phyloP scores from a whole-genome alignment of 164 flowering plant genomes.

The Tinospora cordifolia region DNA sequence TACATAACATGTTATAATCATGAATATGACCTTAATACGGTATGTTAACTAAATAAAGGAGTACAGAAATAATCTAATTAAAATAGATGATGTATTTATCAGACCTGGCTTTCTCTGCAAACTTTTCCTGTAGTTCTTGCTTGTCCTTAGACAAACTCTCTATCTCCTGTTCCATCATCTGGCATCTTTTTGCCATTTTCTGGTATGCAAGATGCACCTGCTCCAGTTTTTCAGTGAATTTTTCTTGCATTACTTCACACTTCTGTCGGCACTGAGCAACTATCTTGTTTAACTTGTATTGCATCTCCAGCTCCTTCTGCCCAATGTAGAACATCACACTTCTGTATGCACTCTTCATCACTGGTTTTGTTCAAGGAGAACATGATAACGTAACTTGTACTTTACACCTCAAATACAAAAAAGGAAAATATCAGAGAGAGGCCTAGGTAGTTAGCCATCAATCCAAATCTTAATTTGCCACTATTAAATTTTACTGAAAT shows the following conservation, averaged over 20 bases:
- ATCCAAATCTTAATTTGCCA: neutral
- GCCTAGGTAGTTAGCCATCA: neutral
- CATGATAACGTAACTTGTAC: neutral
- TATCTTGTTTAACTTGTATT: slow-evolving; percentile 79
- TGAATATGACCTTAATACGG: neutral
- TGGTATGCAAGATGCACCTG: slow-evolving; percentile 88
- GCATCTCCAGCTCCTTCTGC: slow-evolving; percentile 95
- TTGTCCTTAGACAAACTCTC: slow-evolving; percentile 80
- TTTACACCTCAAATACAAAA: neutral
- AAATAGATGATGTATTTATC: neutral
- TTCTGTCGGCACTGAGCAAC: slow-evolving; percentile 87
- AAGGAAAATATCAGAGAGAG: neutral
- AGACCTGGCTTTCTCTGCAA: slow-evolving; percentile 93
- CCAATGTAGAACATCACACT: slow-evolving; percentile 90
- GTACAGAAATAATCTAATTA: neutral
- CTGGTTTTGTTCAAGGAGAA: slow-evolving; percentile 51
- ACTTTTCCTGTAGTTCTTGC: slow-evolving; percentile 93
- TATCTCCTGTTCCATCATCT: slow-evolving; percentile 86
- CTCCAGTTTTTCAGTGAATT: slow-evolving; percentile 84
- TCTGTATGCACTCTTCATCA: slow-evolving; percentile 90
- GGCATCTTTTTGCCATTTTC: slow-evolving; percentile 86
- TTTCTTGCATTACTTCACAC: slow-evolving; percentile 89
- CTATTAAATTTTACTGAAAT: neutral
- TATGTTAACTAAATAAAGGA: neutral
- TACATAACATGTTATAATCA: neutral